Evolutionary conservation across 2,329 filamentous ascomycete genomes (phyloP), one percentile per base, ranked within the genome.

Genomic region (Colletotrichum magnum): DNA sequence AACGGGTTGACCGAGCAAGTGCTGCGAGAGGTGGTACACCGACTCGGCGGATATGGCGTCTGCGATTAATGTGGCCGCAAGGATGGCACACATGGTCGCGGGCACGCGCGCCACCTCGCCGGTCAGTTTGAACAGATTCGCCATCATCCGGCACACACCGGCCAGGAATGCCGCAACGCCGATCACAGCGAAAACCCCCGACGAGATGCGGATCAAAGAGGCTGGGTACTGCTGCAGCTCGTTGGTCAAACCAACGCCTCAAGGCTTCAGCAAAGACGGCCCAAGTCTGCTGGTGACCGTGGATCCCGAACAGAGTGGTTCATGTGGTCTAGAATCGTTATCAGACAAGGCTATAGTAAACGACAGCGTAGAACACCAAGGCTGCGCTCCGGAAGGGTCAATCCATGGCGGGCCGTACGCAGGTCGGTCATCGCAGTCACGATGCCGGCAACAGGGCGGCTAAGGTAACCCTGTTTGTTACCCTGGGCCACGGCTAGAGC

Each of bases 161-260:
- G 87, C 87, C 0, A 90, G 82, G 73, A 89, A 89, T 0, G 87
- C 87, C 3, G 85, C 86, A 0, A 87, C 84, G 1, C 87, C 88
- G 10, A 90, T 87, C 85, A 90, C 88, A 63, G 88, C 88, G 75
- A 89, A 89, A 60, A 89, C 88, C 2, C 88, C 87, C 0, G 88
- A 87, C 1, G 85, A 86, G 18, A 87, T 86, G 7, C 86, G 79
- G 1, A 83, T 88, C 45, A 89, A 74, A 0, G 84, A 85, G 69
- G 89, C 88, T 0, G 87, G 87, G 64, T 84, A 89, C 70, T 89
- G 87, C 1, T 89, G 76, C 1, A 89, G 68, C 1, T 85, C 82
- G 1, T 87, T 89, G 1, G 79, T 81, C 0, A 88, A 73, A 3
- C 87, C 86, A 4, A 90, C 86, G 6, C 89, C 75, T 51, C 82